Conservation (phyloP, 2,329 filamentous ascomycete species). For the Ophiostoma fasciatum region DNA sequence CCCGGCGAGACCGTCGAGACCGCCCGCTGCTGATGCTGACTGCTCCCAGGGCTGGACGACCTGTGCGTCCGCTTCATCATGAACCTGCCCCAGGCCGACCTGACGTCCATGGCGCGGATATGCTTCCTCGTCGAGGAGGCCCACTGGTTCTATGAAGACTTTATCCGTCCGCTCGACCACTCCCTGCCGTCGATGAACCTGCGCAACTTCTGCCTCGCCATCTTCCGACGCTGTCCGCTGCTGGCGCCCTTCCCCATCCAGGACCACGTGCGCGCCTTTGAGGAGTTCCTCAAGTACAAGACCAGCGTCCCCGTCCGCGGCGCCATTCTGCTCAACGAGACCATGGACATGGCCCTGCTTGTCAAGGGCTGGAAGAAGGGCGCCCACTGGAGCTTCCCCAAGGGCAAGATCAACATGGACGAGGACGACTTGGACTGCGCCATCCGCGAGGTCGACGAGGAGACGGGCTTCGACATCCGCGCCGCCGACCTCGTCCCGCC, state of each 20-base stretch:
- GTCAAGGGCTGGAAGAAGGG: conserved; percentile 98
- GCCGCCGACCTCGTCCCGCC: conserved; percentile 61
- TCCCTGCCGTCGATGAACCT: conserved; percentile 73
- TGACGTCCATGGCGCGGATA: conserved; percentile 79
- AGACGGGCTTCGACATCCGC: conserved; percentile 78
- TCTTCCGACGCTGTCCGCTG: conserved; percentile 88
- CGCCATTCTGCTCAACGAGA: conserved; percentile 79
- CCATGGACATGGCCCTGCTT: conserved; percentile 86
- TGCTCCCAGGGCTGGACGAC: conserved; percentile 74
- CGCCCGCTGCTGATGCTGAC: no score
- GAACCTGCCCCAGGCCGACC: conserved; percentile 84
- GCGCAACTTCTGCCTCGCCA: conserved; percentile 71
- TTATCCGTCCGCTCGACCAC: conserved; percentile 81
- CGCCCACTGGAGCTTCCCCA: conserved; percentile 89
- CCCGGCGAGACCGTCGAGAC: no score
- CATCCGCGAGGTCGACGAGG: conserved; percentile 85
- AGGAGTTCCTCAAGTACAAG: conserved; percentile 89
- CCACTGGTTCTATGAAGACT: conserved; percentile 99
- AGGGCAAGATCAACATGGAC: conserved; percentile 97
- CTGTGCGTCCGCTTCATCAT: conserved; percentile 96
- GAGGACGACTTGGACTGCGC: conserved; percentile 91
- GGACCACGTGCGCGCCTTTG: conserved; percentile 69
- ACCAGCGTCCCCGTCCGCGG: conserved; percentile 85
- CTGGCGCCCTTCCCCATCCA: conserved; percentile 67
- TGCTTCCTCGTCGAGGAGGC: conserved; percentile 98